Evolutionary conservation across 805 yeast species (phyloP).

Genomic region (Kazachstania psychrophila): DNA sequence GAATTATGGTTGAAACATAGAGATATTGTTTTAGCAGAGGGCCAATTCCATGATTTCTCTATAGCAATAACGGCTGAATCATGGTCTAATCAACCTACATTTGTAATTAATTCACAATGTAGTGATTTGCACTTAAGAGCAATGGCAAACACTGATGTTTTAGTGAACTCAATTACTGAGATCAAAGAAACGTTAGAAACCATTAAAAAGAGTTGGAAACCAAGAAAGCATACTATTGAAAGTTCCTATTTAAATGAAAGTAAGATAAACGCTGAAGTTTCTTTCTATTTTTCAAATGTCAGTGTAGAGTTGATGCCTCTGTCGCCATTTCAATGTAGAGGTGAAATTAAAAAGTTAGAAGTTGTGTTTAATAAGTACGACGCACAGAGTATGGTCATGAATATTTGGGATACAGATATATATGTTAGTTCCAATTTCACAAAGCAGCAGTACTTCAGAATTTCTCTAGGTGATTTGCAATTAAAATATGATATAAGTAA

Average conservation of each 20-base stretch:
- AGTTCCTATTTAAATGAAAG: neutral
- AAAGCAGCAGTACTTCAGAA: conserved; percentile 20
- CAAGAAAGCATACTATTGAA: neutral
- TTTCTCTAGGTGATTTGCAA: conserved; percentile 19
- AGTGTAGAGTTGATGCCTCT: conserved; percentile 21
- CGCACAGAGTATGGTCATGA: conserved; percentile 11
- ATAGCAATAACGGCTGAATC: conserved; percentile 15
- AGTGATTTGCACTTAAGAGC: conserved; percentile 17
- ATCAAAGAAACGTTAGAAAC: conserved; percentile 7
- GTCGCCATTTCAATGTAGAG: conserved; percentile 18
- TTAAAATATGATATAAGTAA: conserved; percentile 5
- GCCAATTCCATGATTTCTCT: conserved; percentile 15
- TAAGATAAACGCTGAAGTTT: conserved; percentile 6
- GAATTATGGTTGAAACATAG: conserved; percentile 16
- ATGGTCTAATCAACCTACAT: conserved; percentile 9
- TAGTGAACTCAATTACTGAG: conserved; percentile 11
- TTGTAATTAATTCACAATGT: conserved; percentile 14
- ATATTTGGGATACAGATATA: conserved; percentile 20
- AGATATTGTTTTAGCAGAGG: conserved; percentile 13
- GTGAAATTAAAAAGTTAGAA: conserved; percentile 18
- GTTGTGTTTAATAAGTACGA: conserved; percentile 13
- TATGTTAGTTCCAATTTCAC: conserved; percentile 21
- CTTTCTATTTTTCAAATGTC: conserved; percentile 13
- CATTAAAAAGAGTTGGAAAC: conserved; percentile 2
- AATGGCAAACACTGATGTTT: conserved; percentile 14